These are phyloP conservation scores for Nakazawaea laoshanensis DNA, from an alignment of 805 yeast species.

Conservation along the genomic window DNA sequence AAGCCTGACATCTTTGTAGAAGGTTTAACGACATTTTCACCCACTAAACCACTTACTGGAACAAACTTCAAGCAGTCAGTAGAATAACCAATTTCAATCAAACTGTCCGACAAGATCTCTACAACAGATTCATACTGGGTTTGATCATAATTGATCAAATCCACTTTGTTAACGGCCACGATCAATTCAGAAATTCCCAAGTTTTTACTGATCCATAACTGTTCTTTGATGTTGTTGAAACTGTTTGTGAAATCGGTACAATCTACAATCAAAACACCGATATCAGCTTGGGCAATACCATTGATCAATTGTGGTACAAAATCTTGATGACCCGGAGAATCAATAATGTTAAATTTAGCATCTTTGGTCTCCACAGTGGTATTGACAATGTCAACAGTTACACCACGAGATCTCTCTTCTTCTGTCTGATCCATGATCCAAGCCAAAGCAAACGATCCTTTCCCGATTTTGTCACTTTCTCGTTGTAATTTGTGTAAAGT, in stretches of 20 bases:
- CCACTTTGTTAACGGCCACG: slow-evolving; percentile 67
- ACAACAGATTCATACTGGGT: slow-evolving; percentile 43
- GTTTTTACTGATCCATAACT: slow-evolving; percentile 57
- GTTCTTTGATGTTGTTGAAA: slow-evolving; percentile 69
- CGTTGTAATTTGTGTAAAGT: slow-evolving; percentile 53
- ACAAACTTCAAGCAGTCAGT: slow-evolving; percentile 35
- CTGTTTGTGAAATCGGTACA: slow-evolving; percentile 67
- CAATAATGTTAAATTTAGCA: slow-evolving; percentile 60
- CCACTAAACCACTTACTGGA: slow-evolving; percentile 65
- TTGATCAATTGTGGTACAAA: slow-evolving; percentile 83
- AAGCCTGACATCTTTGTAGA: slow-evolving; percentile 23
- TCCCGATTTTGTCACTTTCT: slow-evolving; percentile 62
- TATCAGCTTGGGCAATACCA: slow-evolving; percentile 73
- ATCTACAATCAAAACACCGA: slow-evolving; percentile 68
- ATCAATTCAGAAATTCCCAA: slow-evolving; percentile 56
- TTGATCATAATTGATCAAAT: slow-evolving; percentile 49
- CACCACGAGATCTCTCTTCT: slow-evolving; percentile 71
- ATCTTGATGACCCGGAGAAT: slow-evolving; percentile 81
- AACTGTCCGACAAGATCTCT: slow-evolving; percentile 38
- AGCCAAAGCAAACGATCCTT: slow-evolving; percentile 74
- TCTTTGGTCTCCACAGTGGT: slow-evolving; percentile 51
- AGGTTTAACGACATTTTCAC: slow-evolving; percentile 51
- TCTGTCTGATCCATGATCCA: slow-evolving; percentile 80
- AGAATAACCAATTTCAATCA: slow-evolving; percentile 44
- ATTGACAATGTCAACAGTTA: slow-evolving; percentile 70